phyloP scores from a whole-genome alignment of 768 basidiomycete genomes.

The Xanthoconium stramineum region DNA sequence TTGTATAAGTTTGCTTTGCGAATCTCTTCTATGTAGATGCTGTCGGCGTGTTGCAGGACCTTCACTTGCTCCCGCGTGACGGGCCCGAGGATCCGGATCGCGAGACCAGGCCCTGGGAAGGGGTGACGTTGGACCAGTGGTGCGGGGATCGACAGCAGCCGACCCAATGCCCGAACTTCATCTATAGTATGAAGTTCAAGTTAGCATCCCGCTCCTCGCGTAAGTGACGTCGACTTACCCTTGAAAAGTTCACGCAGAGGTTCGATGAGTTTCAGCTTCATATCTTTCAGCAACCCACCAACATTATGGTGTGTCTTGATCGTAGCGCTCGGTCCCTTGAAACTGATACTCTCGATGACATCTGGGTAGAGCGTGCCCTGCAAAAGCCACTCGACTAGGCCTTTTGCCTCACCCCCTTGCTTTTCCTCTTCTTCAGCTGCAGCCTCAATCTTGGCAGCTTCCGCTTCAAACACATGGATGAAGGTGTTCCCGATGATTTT shows the following conservation, averaged over 20 bases:
- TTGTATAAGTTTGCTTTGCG: conserved; percentile 89
- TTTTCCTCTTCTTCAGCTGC: conserved; percentile 73
- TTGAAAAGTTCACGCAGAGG: conserved; percentile 97
- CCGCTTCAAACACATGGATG: conserved; percentile 95
- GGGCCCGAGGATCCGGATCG: conserved; percentile 95
- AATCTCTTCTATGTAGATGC: conserved; percentile 97
- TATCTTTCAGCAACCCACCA: conserved; percentile 91
- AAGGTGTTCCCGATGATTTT: conserved; percentile 99
- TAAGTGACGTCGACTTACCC: conserved; percentile 47
- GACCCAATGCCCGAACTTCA: conserved; percentile 91
- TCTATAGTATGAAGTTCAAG: conserved; percentile 45
- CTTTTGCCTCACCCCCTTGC: conserved; percentile 67
- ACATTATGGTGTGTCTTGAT: conserved; percentile 99
- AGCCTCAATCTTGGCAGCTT: conserved; percentile 86
- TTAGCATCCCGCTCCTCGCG: neutral
- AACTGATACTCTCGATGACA: conserved; percentile 98
- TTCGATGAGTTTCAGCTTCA: conserved; percentile 99
- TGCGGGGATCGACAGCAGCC: conserved; percentile 86
- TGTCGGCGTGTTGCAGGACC: conserved; percentile 88
- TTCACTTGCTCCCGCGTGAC: conserved; percentile 92
- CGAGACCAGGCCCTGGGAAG: conserved; percentile 97
- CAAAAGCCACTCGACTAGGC: conserved; percentile 93
- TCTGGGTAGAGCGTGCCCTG: conserved; percentile 99
- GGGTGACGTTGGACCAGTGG: conserved; percentile 95
- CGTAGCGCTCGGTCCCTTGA: conserved; percentile 98